A percentile compares a stretch with the other conserved stretches of the same genome.
Conservation (phyloP, 495 filamentous ascomycete species). For the Talaromyces liani region DNA sequence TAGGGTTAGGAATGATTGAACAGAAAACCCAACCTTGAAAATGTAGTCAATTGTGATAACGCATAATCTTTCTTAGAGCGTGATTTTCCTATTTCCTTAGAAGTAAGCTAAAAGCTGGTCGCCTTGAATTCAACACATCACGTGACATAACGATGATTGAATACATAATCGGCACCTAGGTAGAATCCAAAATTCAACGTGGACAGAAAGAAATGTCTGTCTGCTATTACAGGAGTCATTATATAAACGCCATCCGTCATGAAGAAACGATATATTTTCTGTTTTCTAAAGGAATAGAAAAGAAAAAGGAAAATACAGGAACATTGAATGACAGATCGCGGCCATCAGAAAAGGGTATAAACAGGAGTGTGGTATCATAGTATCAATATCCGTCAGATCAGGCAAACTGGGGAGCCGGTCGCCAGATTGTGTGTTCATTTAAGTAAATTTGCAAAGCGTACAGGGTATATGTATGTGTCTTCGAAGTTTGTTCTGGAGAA, state of each 20-base stretch:
- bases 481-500: not conserved
- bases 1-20: too few relatives aligned
- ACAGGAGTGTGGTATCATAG: not conserved
- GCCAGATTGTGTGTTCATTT: not conserved
- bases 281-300: not conserved
- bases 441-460: not conserved
- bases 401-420: not conserved
- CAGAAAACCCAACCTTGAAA: too few relatives aligned
- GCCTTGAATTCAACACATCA: too few relatives aligned
- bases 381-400: not conserved
- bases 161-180: too few relatives aligned
- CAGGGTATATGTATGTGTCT: not conserved
- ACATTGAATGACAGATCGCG: not conserved
- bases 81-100: too few relatives aligned
- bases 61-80: too few relatives aligned
- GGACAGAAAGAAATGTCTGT: not conserved
- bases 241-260: not conserved
- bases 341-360: not conserved
- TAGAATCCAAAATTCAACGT: too few relatives aligned
- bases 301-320: not conserved
- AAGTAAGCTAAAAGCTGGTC: too few relatives aligned
- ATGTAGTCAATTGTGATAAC: too few relatives aligned
- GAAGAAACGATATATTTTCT: not conserved
- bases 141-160: too few relatives aligned
- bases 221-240: not conserved